Evolutionary conservation across 148 eudicot species (phyloP), one percentile per base, ranked within the genome.

Genomic region (Polygonum maritimum): DNA sequence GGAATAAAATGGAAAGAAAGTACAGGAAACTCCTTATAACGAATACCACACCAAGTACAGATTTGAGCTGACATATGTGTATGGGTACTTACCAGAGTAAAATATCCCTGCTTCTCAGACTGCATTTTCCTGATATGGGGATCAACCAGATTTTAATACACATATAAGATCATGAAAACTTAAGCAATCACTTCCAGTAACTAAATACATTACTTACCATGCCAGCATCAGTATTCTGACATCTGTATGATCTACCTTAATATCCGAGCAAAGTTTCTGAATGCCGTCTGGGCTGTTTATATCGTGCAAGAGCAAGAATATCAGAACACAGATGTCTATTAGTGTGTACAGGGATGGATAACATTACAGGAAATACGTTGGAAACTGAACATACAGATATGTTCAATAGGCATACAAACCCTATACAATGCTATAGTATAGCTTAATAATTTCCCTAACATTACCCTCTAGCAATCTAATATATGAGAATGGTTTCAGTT

Each of bases 141-240:
- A 67, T 67, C 71, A 67, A 67, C n/a, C 44, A 15, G 45, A 67
- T 22, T n/a, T 67, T 36, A 67, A 18, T 67, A 38, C 41, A 67
- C 44, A 36, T 10, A 67, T 67, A 67, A 67, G 41, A 67, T 44
- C 19, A 36, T n/a, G 9, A 67, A 67, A 35, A 67, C 45, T 36
- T 38, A 67, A 38, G 11, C 22, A 35, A 67, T 4, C 19, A 36
- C 19, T 67, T 5, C 9, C 19, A 67, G 14, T 35, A 67, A 16
- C 71, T 14, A 36, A 67, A 67, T 36, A 16, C 5, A 36, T 45
- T 67, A 44, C 82, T 81, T 85, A 92, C 99, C 99, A 95, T 78
- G 99, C 99, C 84, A 95, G 87, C 96, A 95, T 89, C 80, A 95
- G 78, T 75, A 95, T 86, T 84, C 92, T 87, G 73, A 86, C 90